A percentile compares a stretch with the other conserved stretches of the same genome.
phyloP scores from a whole-genome alignment of 768 basidiomycete species.

The Xerocomellus intermedius region DNA sequence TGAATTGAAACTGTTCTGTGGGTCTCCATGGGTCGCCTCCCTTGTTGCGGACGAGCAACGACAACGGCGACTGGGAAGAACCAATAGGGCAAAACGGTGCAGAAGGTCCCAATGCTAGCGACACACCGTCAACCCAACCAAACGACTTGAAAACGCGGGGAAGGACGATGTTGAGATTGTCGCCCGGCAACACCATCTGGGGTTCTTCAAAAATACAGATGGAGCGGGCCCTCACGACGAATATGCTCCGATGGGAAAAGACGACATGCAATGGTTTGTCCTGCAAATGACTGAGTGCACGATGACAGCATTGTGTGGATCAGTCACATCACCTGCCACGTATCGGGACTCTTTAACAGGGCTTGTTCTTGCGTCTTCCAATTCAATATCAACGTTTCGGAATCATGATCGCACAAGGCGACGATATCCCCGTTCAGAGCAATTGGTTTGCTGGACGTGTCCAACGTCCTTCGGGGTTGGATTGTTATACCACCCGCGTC shows the following conservation, averaged over 20 bases:
- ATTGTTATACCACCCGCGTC: conserved; percentile 24
- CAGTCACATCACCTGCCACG: conserved; percentile 30
- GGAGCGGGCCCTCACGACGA: conserved; percentile 60
- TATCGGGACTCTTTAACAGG: conserved; percentile 39
- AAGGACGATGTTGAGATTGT: conserved; percentile 14
- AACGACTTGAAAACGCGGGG: conserved; percentile 49
- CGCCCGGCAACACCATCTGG: conserved; percentile 26
- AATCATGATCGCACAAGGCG: conserved; percentile 51
- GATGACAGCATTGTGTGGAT: neutral
- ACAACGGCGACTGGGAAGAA: conserved; percentile 28
- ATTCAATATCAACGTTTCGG: conserved; percentile 53
- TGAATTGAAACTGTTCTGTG: conserved; percentile 50
- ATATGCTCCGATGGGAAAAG: conserved; percentile 44
- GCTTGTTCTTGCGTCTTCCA: conserved; percentile 51
- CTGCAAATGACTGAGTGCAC: conserved; percentile 25
- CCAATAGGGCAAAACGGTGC: neutral
- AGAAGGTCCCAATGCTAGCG: conserved; percentile 30
- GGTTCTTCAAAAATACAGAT: conserved; percentile 56
- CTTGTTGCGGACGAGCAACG: conserved; percentile 57
- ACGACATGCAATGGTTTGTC: conserved; percentile 55
- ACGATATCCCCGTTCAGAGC: conserved; percentile 50
- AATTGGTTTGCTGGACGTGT: conserved; percentile 46
- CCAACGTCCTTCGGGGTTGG: conserved; percentile 33
- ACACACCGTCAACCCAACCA: conserved; percentile 67
- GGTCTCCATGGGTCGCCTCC: conserved; percentile 61